These are phyloP conservation scores for Plantago coronopus DNA, from an alignment of 305 asterid species.

Conservation along the genomic window DNA sequence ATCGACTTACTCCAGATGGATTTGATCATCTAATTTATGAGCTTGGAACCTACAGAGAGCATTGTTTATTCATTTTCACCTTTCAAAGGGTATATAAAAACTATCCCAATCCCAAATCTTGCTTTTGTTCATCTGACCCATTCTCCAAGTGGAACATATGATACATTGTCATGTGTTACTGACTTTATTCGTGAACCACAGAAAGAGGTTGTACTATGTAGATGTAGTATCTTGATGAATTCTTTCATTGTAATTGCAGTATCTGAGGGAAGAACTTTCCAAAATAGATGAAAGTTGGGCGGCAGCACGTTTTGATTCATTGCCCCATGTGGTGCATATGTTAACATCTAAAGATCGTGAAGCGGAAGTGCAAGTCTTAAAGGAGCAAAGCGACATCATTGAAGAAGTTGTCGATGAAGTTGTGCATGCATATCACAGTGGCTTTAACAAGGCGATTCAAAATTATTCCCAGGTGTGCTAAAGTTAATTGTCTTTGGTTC, in stretches of 20 bases:
- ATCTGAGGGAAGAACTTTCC: conserved; percentile 77
- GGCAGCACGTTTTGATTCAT: conserved; percentile 92
- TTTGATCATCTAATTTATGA: too few relatives aligned
- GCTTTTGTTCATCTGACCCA: not conserved
- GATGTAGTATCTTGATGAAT: conserved; percentile 16
- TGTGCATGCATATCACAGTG: conserved; percentile 96
- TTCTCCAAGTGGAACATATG: not conserved
- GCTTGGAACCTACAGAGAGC: too few relatives aligned
- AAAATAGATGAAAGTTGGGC: conserved; percentile 96
- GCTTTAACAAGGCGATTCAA: conserved; percentile 98
- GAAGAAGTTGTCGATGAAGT: conserved; percentile 99
- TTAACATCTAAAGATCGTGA: conserved; percentile 96
- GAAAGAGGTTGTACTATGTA: conserved; percentile 16
- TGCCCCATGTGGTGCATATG: conserved; percentile 98
- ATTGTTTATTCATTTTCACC: too few relatives aligned
- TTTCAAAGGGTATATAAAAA: not conserved
- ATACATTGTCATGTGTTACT: conserved; percentile 8
- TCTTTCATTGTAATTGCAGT: conserved; percentile 49
- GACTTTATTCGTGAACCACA: conserved; percentile 13
- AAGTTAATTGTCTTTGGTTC: conserved; percentile 21
- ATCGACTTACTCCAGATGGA: not conserved
- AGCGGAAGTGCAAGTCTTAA: conserved; percentile 68
- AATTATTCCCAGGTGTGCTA: conserved; percentile 93
- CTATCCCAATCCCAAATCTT: not conserved
- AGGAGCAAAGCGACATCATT: conserved; percentile 91